These are phyloP conservation scores for Vaccinium corymbosum DNA, from an alignment of 148 eudicot genomes.

Conservation along the genomic window DNA sequence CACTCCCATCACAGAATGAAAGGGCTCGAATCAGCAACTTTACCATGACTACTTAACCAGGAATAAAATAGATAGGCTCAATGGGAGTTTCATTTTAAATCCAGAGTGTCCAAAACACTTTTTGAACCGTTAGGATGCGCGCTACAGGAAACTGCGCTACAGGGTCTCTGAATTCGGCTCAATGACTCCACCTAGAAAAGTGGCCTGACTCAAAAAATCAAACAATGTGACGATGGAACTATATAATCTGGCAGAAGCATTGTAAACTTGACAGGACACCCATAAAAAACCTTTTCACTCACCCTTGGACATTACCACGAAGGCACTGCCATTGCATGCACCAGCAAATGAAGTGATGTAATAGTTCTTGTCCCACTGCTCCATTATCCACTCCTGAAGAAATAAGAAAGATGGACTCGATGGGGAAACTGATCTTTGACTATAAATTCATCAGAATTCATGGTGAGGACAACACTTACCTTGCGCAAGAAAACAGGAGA, in stretches of 20 bases:
- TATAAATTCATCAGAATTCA: background rate
- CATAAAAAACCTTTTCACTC: slow-evolving; percentile 1
- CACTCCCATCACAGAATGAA: background rate
- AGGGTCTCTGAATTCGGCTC: background rate
- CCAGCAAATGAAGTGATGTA: slow-evolving; percentile 40
- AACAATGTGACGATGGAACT: background rate
- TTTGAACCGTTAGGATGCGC: no score
- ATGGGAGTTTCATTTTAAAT: background rate
- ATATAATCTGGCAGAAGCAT: background rate
- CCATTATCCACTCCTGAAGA: slow-evolving; percentile 41
- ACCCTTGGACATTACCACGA: slow-evolving; percentile 46
- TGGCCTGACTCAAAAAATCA: background rate
- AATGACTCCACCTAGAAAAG: background rate
- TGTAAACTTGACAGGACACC: background rate
- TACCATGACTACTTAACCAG: background rate
- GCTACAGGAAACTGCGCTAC: no score
- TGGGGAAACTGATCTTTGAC: background rate
- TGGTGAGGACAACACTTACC: slow-evolving; percentile 21
- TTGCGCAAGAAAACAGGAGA: slow-evolving; percentile 45
- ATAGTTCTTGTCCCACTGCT: slow-evolving; percentile 44
- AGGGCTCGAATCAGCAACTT: background rate
- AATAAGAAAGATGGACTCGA: background rate
- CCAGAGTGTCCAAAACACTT: no score
- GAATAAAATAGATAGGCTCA: background rate
- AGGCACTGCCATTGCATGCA: slow-evolving; percentile 38